These are phyloP conservation scores for Purpureocillium takamizusanense DNA, from an alignment of 2,329 filamentous ascomycete genomes.

Conservation along the genomic window DNA sequence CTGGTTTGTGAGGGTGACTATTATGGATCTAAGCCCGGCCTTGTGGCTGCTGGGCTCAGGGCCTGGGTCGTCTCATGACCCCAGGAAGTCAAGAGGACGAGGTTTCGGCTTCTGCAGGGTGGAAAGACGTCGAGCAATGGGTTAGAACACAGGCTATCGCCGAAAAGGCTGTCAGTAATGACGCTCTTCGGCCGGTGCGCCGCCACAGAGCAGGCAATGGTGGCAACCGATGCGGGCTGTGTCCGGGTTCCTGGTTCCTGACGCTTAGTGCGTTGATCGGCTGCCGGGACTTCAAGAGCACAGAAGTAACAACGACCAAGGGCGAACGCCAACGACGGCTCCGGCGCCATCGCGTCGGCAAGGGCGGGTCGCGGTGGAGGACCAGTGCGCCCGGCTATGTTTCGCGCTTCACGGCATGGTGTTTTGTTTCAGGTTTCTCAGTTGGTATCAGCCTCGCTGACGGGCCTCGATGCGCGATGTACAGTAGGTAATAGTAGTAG, in stretches of 20 bases:
- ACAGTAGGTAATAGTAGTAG: too few relatives aligned
- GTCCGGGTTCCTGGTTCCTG: background rate
- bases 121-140: too few relatives aligned
- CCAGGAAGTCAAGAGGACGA: slow-evolving; percentile 1
- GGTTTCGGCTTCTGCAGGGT: slow-evolving; percentile 4
- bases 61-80: slow-evolving; percentile 7
- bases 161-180: too few relatives aligned
- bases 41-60: background rate
- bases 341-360: background rate
- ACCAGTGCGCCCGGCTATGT: slow-evolving; percentile 2
- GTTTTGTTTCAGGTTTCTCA: slow-evolving; percentile 10
- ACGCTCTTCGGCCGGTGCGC: too few relatives aligned
- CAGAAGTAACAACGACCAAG: too few relatives aligned
- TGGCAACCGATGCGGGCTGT: background rate
- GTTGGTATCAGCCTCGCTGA: slow-evolving; percentile 9
- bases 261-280: slow-evolving; percentile 4
- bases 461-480: slow-evolving; percentile 6
- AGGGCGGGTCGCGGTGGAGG: slow-evolving; percentile 1
- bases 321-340: too few relatives aligned
- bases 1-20: slow-evolving; percentile 1
- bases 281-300: slow-evolving; percentile 2
- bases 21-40: background rate
- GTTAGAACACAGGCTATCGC: too few relatives aligned
- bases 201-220: too few relatives aligned
- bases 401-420: slow-evolving; percentile 4